A percentile compares a stretch with the other conserved stretches of the same genome.
phyloP scores from a whole-genome alignment of 1,284 basidiomycete genomes.

The Sporisorium sorghi region DNA sequence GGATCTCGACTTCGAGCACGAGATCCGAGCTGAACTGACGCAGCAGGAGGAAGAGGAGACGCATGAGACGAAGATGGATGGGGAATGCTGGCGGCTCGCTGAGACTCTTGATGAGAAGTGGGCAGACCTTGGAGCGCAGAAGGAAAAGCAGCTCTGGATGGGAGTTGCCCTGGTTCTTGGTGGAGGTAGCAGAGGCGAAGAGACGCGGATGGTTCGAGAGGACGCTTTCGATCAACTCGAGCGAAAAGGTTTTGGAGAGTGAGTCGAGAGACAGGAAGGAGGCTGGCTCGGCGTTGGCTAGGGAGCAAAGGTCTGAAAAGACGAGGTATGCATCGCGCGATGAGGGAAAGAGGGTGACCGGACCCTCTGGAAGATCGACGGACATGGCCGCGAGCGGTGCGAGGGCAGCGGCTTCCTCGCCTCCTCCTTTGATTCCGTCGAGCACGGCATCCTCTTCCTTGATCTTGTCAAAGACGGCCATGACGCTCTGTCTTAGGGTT shows the following conservation, averaged over 20 bases:
- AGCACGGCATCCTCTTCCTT: slow-evolving; percentile 77
- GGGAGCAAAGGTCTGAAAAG: slow-evolving; percentile 63
- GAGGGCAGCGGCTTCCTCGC: slow-evolving; percentile 62
- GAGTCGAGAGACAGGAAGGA: slow-evolving; percentile 85
- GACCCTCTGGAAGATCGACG: slow-evolving; percentile 55
- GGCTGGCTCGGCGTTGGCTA: slow-evolving; percentile 75
- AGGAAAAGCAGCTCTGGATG: slow-evolving; percentile 86
- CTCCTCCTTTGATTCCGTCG: slow-evolving; percentile 59
- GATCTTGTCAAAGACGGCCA: slow-evolving; percentile 97
- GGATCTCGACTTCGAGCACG: slow-evolving; percentile 66
- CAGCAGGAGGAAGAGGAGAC: slow-evolving; percentile 90
- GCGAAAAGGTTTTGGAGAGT: slow-evolving; percentile 90
- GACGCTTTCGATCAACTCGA: slow-evolving; percentile 96
- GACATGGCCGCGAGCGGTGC: slow-evolving; percentile 64
- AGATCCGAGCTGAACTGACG: slow-evolving; percentile 86
- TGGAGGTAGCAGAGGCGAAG: slow-evolving; percentile 71
- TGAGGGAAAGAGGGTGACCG: slow-evolving; percentile 77
- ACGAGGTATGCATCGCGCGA: slow-evolving; percentile 86
- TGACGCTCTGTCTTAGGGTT: slow-evolving; percentile 92
- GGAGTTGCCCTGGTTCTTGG: slow-evolving; percentile 14
- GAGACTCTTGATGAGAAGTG: slow-evolving; percentile 82
- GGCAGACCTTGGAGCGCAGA: slow-evolving; percentile 87
- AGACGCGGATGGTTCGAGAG: slow-evolving; percentile 91
- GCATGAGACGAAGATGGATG: slow-evolving; percentile 86
- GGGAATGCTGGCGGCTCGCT: slow-evolving; percentile 84